Evolutionary conservation across 169 alveolate species (phyloP), one percentile per base, ranked within the genome.

Genomic region (Eimeria brunetti): DNA sequence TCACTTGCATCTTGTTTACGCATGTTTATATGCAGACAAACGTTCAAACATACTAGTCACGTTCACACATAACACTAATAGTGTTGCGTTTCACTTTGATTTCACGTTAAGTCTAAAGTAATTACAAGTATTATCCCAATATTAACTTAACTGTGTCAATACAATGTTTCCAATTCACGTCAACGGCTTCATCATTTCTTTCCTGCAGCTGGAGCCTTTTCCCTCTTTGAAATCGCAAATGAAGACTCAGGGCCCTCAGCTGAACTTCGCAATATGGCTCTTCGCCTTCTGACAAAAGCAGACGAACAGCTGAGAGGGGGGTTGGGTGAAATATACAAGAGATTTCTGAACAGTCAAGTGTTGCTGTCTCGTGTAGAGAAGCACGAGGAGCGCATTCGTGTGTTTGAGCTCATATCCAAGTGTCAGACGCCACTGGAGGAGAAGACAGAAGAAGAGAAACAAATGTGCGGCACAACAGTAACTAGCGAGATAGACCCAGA

Each of bases 271-370:
- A 46, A 38, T 6, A 24, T 51, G 27, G 33, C 88, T n/a, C 46
- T 78, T 46, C 88, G 62, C 38, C 75, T 53, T 9, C 76, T 83
- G 7, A 56, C 90, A 11, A n/a, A 14, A 7, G 75, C 67, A 5
- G 75, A 22, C 33, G 53, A 16, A 14, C 0, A 36, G 14, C 24
- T 83, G 76, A 75, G 90, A 8, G 30, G 11, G 33, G 90, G 90
- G 20, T 30, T 83, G 76, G 90, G 90, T 36, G 56, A 51, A 7
- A 91, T 91, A 71, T 64, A 76, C 53, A 81, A 51, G 38, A 91
- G 91, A 20, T 91, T 91, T 56, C 67, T 91, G 49, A 76, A 91
- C 91, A 91, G 95, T n/a, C 91, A 91, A 46, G 85, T 85, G 7
- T 41, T 91, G 44, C 24, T 91, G 24, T 18, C 60, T 30, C 49